Conservation (phyloP, 2,329 filamentous ascomycete genomes). For the Metarhizium album region DNA sequence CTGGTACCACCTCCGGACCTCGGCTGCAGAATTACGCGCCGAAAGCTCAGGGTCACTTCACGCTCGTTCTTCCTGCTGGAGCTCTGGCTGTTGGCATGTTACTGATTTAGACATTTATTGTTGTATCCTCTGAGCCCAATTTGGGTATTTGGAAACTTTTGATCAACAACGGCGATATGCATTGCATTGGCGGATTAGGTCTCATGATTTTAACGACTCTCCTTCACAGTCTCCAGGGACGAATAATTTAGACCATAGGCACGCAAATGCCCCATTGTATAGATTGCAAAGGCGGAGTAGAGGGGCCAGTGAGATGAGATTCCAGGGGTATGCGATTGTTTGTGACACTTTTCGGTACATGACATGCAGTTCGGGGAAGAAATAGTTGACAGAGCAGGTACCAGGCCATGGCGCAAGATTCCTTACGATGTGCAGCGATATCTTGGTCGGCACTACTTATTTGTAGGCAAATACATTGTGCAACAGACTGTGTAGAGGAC, state of each 20-base stretch:
- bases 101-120: not conserved
- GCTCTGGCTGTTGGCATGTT: slow-evolving; percentile 15
- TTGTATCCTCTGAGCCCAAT: no score
- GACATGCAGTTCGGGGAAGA: no score
- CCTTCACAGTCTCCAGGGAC: not conserved
- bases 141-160: not conserved
- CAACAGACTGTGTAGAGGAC: no score
- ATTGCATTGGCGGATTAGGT: not conserved
- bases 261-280: not conserved
- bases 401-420: no score
- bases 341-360: not conserved
- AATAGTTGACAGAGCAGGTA: no score
- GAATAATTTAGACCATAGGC: not conserved
- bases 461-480: no score
- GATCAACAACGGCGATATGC: not conserved
- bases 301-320: not conserved
- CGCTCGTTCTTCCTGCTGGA: slow-evolving; percentile 15
- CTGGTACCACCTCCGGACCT: slow-evolving; percentile 19
- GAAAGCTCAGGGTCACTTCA: slow-evolving; percentile 10
- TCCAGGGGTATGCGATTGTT: not conserved
- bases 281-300: not conserved
- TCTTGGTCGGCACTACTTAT: no score
- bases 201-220: slow-evolving; percentile 5
- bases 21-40: slow-evolving; percentile 27
- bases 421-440: no score